Evolutionary conservation across 768 basidiomycete genomes (phyloP).

Genomic region (Suillus placidus): DNA sequence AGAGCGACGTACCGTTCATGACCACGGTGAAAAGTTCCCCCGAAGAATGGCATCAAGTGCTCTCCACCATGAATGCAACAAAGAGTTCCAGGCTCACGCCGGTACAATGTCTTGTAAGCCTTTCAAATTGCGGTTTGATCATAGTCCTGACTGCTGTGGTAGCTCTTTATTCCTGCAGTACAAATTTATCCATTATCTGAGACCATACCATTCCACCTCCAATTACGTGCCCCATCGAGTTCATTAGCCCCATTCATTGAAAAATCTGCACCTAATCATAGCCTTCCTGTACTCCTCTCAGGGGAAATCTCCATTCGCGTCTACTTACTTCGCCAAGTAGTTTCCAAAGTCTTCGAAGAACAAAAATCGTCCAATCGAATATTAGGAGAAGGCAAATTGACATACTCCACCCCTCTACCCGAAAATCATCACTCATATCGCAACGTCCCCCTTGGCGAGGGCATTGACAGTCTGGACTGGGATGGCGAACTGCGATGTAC

Average conservation of each 20-base stretch:
- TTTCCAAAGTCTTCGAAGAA: constrained; percentile 34
- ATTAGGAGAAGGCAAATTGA: constrained; percentile 53
- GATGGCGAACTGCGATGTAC: constrained; percentile 52
- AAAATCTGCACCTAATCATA: constrained; percentile 15
- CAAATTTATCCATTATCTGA: constrained; percentile 57
- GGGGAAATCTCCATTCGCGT: constrained; percentile 44
- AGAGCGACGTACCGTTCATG: constrained; percentile 49
- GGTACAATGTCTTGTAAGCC: constrained; percentile 54
- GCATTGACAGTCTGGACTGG: constrained; percentile 57
- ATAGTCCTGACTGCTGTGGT: constrained; percentile 5
- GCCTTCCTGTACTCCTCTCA: constrained; percentile 6
- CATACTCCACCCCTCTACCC: constrained; percentile 44
- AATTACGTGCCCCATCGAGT: constrained; percentile 50
- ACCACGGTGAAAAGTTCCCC: constrained; percentile 61
- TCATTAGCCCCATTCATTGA: constrained; percentile 51
- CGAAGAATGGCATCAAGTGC: constrained; percentile 66
- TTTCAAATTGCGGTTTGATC: background rate
- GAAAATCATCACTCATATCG: constrained; percentile 12
- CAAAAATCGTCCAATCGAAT: constrained; percentile 20
- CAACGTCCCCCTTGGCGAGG: constrained; percentile 22
- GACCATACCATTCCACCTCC: constrained; percentile 66
- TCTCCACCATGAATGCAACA: constrained; percentile 45
- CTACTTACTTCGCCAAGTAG: constrained; percentile 53
- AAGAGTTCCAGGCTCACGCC: constrained; percentile 38
- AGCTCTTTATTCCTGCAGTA: constrained; percentile 65